These are phyloP conservation scores for Penicillium psychrofluorescens DNA, from an alignment of 495 filamentous ascomycete genomes.

Conservation along the genomic window DNA sequence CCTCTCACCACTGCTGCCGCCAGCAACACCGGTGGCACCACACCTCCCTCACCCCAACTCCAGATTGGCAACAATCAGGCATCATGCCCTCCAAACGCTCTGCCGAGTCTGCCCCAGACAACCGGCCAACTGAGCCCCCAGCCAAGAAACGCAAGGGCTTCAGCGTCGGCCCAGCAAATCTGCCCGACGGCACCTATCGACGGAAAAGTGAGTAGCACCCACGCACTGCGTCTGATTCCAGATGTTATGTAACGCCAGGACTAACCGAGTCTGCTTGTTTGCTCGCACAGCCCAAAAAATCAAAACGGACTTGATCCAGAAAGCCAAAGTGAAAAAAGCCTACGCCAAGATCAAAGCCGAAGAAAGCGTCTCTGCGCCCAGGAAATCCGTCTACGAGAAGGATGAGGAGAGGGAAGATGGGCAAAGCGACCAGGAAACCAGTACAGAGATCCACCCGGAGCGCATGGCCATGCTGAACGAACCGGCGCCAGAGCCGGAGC, in stretches of 20 bases:
- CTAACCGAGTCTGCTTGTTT: conserved; percentile 2
- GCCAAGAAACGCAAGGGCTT: conserved; percentile 58
- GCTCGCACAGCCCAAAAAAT: conserved; percentile 71
- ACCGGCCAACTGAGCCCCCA: conserved; percentile 26
- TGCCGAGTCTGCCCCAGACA: too few relatives aligned
- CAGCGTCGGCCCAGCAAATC: conserved; percentile 80
- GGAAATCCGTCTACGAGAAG: conserved; percentile 26
- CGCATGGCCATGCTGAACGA: conserved; percentile 60
- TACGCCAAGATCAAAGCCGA: conserved; percentile 80
- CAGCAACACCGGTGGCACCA: too few relatives aligned
- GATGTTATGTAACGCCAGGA: neutral
- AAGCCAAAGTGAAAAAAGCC: conserved; percentile 88
- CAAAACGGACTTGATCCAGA: conserved; percentile 82
- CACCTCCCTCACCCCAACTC: too few relatives aligned
- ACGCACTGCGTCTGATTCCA: neutral
- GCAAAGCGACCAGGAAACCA: conserved; percentile 18
- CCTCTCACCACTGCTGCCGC: too few relatives aligned
- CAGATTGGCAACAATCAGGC: too few relatives aligned
- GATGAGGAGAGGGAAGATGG: conserved; percentile 13
- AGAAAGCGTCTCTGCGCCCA: conserved; percentile 27
- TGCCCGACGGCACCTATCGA: conserved; percentile 86
- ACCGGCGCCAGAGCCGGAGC: conserved; percentile 18
- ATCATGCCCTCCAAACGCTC: too few relatives aligned
- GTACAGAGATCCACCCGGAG: conserved; percentile 61
- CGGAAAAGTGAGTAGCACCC: conserved; percentile 65